Conservation (phyloP, 352 stramenopile genomes). For the Phytophthora palmivora region DNA sequence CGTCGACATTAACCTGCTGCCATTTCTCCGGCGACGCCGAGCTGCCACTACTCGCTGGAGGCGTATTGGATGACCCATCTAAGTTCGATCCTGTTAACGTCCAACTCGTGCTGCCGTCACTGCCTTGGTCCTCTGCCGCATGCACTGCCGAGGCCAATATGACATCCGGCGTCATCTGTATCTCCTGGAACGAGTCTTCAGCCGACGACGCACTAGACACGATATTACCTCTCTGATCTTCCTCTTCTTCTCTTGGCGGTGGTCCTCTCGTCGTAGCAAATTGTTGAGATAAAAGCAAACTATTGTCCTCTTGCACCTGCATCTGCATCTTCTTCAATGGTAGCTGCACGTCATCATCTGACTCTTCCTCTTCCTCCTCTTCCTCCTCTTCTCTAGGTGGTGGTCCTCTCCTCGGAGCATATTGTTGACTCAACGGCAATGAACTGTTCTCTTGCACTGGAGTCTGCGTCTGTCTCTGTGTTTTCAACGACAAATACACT, state of each 20-base stretch:
- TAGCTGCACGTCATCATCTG: conserved; percentile 1
- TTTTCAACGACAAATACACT: too few relatives aligned
- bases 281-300: conserved; percentile 30
- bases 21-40: conserved; percentile 18
- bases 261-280: conserved; percentile 26
- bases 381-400: too few relatives aligned
- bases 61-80: conserved; percentile 11
- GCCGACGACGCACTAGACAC: conserved; percentile 18
- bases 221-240: too few relatives aligned
- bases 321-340: conserved; percentile 1
- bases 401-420: too few relatives aligned
- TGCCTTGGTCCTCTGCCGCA: conserved; percentile 20
- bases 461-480: too few relatives aligned
- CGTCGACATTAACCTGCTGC: not conserved
- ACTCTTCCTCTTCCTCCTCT: not conserved
- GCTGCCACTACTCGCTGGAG: conserved; percentile 23
- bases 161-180: conserved; percentile 16
- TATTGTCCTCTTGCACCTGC: conserved; percentile 8
- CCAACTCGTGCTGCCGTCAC: conserved; percentile 25
- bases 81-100: conserved; percentile 28
- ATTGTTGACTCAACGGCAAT: too few relatives aligned
- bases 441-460: too few relatives aligned
- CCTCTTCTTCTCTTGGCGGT: conserved; percentile 13
- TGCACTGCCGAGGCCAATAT: conserved; percentile 3
- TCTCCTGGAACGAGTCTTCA: conserved; percentile 29